Evolutionary conservation across 208 protist genomes (phyloP).

Genomic region (Herpetomonas samuelpessoai): DNA sequence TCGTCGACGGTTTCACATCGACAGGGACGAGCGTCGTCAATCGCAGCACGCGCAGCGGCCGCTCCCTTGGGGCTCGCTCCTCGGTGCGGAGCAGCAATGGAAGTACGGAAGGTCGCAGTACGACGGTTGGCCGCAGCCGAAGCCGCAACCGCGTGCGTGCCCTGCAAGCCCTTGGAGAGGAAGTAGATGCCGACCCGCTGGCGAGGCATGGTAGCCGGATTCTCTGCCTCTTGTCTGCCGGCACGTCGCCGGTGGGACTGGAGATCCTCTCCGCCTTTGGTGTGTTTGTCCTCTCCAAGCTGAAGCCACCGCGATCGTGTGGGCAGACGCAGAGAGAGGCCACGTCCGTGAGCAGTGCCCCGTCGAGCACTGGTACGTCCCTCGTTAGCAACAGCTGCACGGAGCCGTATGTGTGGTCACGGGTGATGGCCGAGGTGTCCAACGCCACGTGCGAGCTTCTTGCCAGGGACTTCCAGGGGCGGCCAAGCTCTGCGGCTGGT

Average conservation of each 20-base stretch:
- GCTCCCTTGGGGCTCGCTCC: no score
- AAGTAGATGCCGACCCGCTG: not conserved
- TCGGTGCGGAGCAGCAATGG: not conserved
- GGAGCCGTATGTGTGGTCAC: not conserved
- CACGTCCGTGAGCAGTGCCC: no score
- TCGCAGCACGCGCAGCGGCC: not conserved
- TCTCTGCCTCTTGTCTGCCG: not conserved
- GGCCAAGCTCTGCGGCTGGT: no score
- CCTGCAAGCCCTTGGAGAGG: not conserved
- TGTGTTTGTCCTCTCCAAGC: not conserved
- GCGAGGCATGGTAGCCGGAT: not conserved
- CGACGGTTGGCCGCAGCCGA: not conserved
- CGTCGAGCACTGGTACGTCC: no score
- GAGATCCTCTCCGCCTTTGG: not conserved
- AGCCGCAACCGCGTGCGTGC: not conserved
- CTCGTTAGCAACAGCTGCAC: no score
- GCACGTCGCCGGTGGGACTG: not conserved
- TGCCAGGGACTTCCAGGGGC: not conserved
- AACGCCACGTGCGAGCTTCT: not conserved
- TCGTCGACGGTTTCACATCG: no score
- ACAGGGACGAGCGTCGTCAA: not conserved
- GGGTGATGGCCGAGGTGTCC: not conserved
- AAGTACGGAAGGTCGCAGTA: not conserved
- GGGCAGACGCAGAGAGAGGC: no score
- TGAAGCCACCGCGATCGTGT: no score